These are phyloP conservation scores for Aspergillus mulundensis DNA, from an alignment of 495 filamentous ascomycete species.

Conservation along the genomic window DNA sequence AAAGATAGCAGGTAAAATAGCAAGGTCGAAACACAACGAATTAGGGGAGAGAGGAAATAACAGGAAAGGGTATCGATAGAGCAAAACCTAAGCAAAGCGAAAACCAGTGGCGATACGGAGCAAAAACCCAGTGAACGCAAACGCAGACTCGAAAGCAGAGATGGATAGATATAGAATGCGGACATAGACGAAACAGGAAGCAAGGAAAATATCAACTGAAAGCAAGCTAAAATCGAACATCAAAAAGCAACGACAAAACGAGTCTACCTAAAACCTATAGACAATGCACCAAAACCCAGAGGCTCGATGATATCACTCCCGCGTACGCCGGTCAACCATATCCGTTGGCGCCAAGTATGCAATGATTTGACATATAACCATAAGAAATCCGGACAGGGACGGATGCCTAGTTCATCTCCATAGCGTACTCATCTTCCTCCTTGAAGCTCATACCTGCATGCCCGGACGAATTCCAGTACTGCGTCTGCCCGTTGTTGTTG, in stretches of 20 bases:
- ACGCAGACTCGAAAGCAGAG: slow-evolving; percentile 14
- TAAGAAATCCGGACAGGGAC: slow-evolving; percentile 3
- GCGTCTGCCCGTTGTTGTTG: slow-evolving; percentile 49
- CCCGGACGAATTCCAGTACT: slow-evolving; percentile 71
- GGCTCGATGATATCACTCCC: slow-evolving; percentile 26
- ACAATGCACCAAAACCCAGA: slow-evolving; percentile 15
- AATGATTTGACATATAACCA: slow-evolving; percentile 30
- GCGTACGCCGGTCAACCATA: slow-evolving; percentile 29
- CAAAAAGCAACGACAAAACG: neutral
- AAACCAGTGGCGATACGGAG: slow-evolving; percentile 10
- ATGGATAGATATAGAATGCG: slow-evolving; percentile 6
- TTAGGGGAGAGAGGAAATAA: slow-evolving; percentile 5
- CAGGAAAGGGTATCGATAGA: slow-evolving; percentile 37
- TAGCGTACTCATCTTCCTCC: slow-evolving; percentile 84
- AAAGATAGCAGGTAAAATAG: neutral
- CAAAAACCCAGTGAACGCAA: neutral
- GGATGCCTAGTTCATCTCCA: slow-evolving; percentile 62
- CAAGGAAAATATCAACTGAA: too few species aligned
- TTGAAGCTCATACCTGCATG: slow-evolving; percentile 73
- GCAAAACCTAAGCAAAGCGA: slow-evolving; percentile 10
- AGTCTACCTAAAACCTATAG: neutral
- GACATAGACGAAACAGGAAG: too few species aligned
- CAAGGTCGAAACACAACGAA: slow-evolving; percentile 1
- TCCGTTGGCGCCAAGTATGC: slow-evolving; percentile 42
- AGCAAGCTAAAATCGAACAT: slow-evolving; percentile 11